phyloP scores from a whole-genome alignment of 2,329 filamentous ascomycete species.

The Stachybotrys echinatus region DNA sequence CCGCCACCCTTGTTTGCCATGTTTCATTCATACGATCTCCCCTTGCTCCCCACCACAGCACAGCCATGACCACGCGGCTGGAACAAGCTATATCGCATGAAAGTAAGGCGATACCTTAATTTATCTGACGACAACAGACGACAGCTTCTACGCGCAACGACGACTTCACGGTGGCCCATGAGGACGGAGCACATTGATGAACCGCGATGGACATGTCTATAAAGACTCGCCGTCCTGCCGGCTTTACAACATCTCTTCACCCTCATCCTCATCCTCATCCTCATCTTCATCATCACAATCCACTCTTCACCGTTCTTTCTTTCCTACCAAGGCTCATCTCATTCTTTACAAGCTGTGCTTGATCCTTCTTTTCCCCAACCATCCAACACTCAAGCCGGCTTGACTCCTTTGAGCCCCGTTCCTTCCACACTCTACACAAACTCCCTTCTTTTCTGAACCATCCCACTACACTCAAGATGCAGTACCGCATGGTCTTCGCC shows the following conservation, averaged over 20 bases:
- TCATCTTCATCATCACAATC: conserved; percentile 9
- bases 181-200: too few relatives aligned
- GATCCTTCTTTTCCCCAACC: conserved; percentile 11
- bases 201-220: conserved; percentile 9
- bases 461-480: conserved; percentile 11
- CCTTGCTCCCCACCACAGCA: neutral
- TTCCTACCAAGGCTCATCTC: conserved; percentile 6
- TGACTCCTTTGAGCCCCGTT: conserved; percentile 10
- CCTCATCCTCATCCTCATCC: conserved; percentile 10
- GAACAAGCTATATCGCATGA: neutral
- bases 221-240: conserved; percentile 5
- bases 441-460: neutral
- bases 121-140: neutral
- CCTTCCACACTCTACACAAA: neutral
- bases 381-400: conserved; percentile 13
- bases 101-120: neutral
- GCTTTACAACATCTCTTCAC: conserved; percentile 1
- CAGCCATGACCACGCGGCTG: neutral
- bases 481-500: conserved; percentile 19
- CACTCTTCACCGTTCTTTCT: conserved; percentile 3
- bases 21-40: neutral
- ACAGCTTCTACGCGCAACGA: neutral
- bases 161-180: too few relatives aligned
- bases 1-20: neutral
- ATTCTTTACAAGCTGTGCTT: conserved; percentile 20